Evolutionary conservation across 495 filamentous ascomycete genomes (phyloP).

Genomic region (Usnea hakonensis): DNA sequence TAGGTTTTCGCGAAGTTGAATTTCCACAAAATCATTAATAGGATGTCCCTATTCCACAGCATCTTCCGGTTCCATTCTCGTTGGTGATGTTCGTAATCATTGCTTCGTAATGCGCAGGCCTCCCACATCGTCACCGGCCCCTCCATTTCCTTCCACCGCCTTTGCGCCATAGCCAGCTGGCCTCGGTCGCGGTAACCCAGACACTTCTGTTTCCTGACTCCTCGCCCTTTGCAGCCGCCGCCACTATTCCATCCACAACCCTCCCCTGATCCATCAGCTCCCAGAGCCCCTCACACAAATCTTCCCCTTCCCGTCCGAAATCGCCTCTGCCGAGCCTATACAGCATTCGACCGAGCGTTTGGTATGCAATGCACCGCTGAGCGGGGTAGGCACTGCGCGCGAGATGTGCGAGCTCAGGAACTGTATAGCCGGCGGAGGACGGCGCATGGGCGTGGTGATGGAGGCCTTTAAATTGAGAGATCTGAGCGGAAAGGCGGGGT

Average conservation of each 20-base stretch:
- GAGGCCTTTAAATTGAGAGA: slow-evolving; percentile 68
- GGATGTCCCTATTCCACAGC: background rate
- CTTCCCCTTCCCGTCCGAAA: slow-evolving; percentile 57
- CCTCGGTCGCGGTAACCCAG: slow-evolving; percentile 66
- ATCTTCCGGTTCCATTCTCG: background rate
- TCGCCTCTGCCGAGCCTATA: slow-evolving; percentile 75
- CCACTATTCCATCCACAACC: slow-evolving; percentile 63
- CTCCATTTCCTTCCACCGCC: slow-evolving; percentile 49
- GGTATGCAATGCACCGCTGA: slow-evolving; percentile 87
- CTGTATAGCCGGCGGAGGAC: slow-evolving; percentile 88
- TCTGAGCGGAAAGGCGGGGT: slow-evolving; percentile 58
- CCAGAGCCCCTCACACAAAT: slow-evolving; percentile 61
- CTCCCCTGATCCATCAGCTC: slow-evolving; percentile 65
- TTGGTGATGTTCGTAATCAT: background rate
- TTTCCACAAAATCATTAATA: background rate
- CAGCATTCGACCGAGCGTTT: slow-evolving; percentile 77
- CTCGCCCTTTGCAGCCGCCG: slow-evolving; percentile 52
- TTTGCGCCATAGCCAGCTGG: slow-evolving; percentile 84
- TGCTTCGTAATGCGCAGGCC: background rate
- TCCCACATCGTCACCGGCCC: slow-evolving; percentile 8
- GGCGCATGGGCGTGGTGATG: slow-evolving; percentile 94
- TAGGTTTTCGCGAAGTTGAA: background rate
- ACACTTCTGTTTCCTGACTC: slow-evolving; percentile 23
- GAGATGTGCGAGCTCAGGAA: slow-evolving; percentile 77
- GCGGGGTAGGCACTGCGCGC: slow-evolving; percentile 73